Evolutionary conservation across 164 flowering plant species (phyloP), one percentile per base, ranked within the genome.

Genomic region (Berberis vulgaris): DNA sequence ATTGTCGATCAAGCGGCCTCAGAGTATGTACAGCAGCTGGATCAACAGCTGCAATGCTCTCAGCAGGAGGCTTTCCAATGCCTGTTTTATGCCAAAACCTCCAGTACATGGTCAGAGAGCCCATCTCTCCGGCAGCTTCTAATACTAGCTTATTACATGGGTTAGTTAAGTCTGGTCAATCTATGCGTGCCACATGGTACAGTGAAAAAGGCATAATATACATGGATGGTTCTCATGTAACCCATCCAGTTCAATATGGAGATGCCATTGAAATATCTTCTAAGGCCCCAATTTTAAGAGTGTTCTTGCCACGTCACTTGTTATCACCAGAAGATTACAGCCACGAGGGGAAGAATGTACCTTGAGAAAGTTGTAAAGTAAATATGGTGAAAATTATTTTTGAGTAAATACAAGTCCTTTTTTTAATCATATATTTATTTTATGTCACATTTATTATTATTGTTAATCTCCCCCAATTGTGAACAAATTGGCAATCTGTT

Each of bases 51-150:
- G 99, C 97, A 54, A 91, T 89, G 87, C 93, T 70, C n/a, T 94
- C 97, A 42, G 88, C 89, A 5, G 95, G 99, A 68, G 99, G 97
- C 45, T 84, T 76, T 61, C 59, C 61, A 53, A 88, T 94, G 99
- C 87, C 85, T 5, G 73, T 87, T 54, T 65, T 72, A 43, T 83
- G 84, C 59, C 75, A 66, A 63, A 87, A 87, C 63, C 97, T 90
- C 38, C 98, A 94, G 67, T 94, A 86, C 65, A 87, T 88, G 88
- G 97, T 94, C 5, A 83, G 97, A 72, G 98, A 94, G 71, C 98
- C 97, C 57, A 88, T 88, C 59, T 54, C 77, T 47, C 85, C 83
- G 2, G 75, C 74, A 53, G 59, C 72, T 9, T 60, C 74, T 2
- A 52, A 57, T 7, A 65, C 88, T n/a, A 61, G 70, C 55, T 70